Evolutionary conservation across 768 basidiomycete genomes (phyloP), one percentile per base, ranked within the genome.

Genomic region (Tubosaeta brunneosetosa): DNA sequence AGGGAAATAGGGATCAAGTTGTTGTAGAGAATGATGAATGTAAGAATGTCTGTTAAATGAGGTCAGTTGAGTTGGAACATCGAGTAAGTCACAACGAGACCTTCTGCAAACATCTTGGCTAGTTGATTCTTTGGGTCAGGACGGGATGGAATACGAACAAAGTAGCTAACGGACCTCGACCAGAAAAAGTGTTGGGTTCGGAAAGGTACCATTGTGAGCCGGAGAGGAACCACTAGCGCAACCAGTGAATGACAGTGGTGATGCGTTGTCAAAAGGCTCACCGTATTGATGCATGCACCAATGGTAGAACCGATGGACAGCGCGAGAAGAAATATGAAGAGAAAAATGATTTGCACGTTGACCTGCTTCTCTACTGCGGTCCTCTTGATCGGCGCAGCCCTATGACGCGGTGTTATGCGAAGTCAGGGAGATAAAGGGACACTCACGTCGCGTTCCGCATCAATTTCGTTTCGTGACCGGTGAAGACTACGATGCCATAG

Each of bases 1-100:
- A 99, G 85, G 51, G 95, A 98, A 63, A 99, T 99, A 4, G 95
- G 95, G 55, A 99, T 98, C 61, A 99, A 80, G 74, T 98, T 99
- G 76, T 97, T 98, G 78, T 97, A 98, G 37, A 97, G 79, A 69
- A 99, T 95, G 71, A 98, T 91, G 75, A 97, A 99, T 10, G 97
- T 98, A 36, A 99, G 79, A 52, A 98, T 92, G 68, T 99, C 95
- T 91, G 60, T 52, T 2, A 11, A 54, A 54, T 56, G 44, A 47
- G 51, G 50, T 50, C 36, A 60, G 61, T 13, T 10, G 7, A 7
- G 13, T 33, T 41, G n/a, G 22, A 44, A 40, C 26, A 19, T 19
- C 27, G 38, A 33, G 27, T 22, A 14, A 11, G 53, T 37, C 19
- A 31, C 17, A 22, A 49, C 25, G 67, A 38, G n/a, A 88, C 88